Conservation (phyloP, 2,329 filamentous ascomycete genomes). For the Fusarium xylarioides region DNA sequence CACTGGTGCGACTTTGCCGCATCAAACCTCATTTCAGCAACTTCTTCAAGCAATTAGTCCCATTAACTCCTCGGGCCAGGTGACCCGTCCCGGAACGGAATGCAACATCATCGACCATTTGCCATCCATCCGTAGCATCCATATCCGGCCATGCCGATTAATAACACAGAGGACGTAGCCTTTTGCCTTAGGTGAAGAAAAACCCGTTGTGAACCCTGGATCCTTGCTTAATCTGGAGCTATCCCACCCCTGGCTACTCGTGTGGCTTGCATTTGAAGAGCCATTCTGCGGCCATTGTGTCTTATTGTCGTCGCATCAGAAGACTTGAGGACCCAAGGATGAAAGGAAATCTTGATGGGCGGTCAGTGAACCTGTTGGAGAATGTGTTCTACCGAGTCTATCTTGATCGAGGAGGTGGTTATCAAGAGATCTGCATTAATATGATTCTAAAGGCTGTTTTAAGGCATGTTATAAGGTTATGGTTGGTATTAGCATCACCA, state of each 20-base stretch:
- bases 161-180: constrained; percentile 1
- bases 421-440: constrained; percentile 1
- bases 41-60: background rate
- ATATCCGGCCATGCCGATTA: constrained; percentile 24
- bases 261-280: constrained; percentile 20
- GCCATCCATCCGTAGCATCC: background rate
- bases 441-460: background rate
- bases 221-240: constrained; percentile 24
- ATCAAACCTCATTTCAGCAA: constrained; percentile 29
- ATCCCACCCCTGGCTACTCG: constrained; percentile 20
- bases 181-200: background rate
- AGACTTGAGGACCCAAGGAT: background rate
- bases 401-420: background rate
- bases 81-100: constrained; percentile 15
- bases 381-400: background rate
- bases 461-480: background rate
- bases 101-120: constrained; percentile 17
- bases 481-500: background rate
- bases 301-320: background rate
- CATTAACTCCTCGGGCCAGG: constrained; percentile 7
- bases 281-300: background rate
- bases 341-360: background rate
- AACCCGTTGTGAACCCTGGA: constrained; percentile 20
- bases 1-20: constrained; percentile 19
- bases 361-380: background rate